Conservation (phyloP, 352 stramenopile genomes). For the Globisporangium recalcitrans region DNA sequence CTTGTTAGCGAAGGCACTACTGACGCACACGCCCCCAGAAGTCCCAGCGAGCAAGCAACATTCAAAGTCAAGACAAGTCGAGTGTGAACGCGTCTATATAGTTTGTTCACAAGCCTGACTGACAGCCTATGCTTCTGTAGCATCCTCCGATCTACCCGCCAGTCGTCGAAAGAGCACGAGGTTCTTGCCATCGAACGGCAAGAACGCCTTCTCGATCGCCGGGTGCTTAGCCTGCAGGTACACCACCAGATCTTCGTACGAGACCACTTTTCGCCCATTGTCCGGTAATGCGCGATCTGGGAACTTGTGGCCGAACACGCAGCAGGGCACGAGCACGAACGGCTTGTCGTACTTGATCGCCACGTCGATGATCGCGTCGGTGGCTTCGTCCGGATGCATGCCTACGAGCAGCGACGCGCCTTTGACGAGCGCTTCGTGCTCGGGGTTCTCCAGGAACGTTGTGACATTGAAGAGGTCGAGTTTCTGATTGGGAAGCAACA, state of each 20-base stretch:
- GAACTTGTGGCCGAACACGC: slow-evolving; percentile 92
- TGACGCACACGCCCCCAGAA: no score
- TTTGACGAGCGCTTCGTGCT: slow-evolving; percentile 51
- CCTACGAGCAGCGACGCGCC: slow-evolving; percentile 84
- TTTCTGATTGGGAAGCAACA: slow-evolving; percentile 25
- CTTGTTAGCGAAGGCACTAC: no score
- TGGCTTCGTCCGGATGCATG: slow-evolving; percentile 95
- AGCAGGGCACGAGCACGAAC: slow-evolving; percentile 96
- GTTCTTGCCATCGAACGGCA: slow-evolving; percentile 84
- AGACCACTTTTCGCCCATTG: slow-evolving; percentile 48
- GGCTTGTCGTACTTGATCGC: slow-evolving; percentile 87
- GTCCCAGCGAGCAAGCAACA: no score
- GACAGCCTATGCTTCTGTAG: neutral
- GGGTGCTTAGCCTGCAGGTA: slow-evolving; percentile 75
- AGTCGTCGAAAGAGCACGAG: slow-evolving; percentile 62
- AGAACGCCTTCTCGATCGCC: slow-evolving; percentile 49
- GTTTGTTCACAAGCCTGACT: neutral
- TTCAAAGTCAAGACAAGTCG: no score
- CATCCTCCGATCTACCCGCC: neutral
- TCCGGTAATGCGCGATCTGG: slow-evolving; percentile 46
- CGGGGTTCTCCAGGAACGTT: slow-evolving; percentile 41
- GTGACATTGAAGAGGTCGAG: slow-evolving; percentile 58
- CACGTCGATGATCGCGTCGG: slow-evolving; percentile 92
- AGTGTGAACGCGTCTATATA: no score
- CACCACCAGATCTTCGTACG: slow-evolving; percentile 71